A percentile compares a stretch with the other conserved stretches of the same genome.
These are phyloP conservation scores for Candida easanensis DNA, from an alignment of 805 yeast species.

Conservation along the genomic window DNA sequence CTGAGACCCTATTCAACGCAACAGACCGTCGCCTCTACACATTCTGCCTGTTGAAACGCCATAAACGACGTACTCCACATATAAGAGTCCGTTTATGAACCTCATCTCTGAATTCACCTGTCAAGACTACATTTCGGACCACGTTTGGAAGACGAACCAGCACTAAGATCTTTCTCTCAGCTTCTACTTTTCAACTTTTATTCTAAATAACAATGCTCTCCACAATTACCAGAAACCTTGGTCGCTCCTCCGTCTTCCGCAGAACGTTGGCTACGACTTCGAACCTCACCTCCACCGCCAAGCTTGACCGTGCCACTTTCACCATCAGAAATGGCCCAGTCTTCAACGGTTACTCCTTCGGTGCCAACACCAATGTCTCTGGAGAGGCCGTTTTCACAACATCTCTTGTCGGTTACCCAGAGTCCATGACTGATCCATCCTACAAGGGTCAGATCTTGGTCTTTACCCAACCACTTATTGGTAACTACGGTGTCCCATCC, in stretches of 20 bases:
- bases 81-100: conserved; percentile 25
- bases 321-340: conserved; percentile 92
- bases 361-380: conserved; percentile 86
- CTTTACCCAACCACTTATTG: conserved; percentile 95
- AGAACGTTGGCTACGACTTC: conserved; percentile 28
- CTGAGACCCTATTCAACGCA: not conserved
- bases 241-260: conserved; percentile 26
- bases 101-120: conserved; percentile 34
- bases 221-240: conserved; percentile 26
- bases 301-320: conserved; percentile 78
- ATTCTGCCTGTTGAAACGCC: not conserved
- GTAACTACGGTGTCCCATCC: conserved; percentile 97
- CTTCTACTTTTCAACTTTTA: not conserved
- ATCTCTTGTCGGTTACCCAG: conserved; percentile 97
- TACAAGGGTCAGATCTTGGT: conserved; percentile 96
- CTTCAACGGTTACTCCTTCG: conserved; percentile 91
- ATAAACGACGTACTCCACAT: not conserved
- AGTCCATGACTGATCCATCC: conserved; percentile 98
- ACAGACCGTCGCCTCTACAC: not conserved
- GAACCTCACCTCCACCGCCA: conserved; percentile 26
- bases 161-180: conserved; percentile 22
- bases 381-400: conserved; percentile 99
- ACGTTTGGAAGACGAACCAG: conserved; percentile 50
- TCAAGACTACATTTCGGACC: conserved; percentile 49
- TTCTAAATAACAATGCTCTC: conserved; percentile 19